Evolutionary conservation across 2,329 filamentous ascomycete genomes (phyloP).

Genomic region (Talaromyces sp.): DNA sequence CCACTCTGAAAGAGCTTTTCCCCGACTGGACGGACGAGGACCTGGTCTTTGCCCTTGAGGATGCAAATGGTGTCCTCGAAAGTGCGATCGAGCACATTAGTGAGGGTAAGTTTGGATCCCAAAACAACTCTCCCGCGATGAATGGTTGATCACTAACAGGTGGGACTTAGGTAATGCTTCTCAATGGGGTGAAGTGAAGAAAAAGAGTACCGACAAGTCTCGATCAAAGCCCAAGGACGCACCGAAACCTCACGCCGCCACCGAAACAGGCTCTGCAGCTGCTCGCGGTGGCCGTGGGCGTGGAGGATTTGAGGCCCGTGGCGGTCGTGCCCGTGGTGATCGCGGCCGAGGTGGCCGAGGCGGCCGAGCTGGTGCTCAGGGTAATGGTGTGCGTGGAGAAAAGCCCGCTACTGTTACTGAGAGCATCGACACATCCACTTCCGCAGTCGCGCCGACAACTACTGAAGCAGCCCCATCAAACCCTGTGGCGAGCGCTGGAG

Average conservation of each 20-base stretch:
- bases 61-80: slow-evolving; percentile 53
- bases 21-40: slow-evolving; percentile 94
- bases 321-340: slow-evolving; percentile 44
- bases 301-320: slow-evolving; percentile 43
- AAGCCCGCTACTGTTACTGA: slow-evolving; percentile 22
- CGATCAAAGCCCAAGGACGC: slow-evolving; percentile 45
- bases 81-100: slow-evolving; percentile 49
- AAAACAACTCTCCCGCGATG: neutral
- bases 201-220: slow-evolving; percentile 45
- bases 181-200: slow-evolving; percentile 51
- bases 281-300: slow-evolving; percentile 42
- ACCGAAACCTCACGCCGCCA: slow-evolving; percentile 36
- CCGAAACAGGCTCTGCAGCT: slow-evolving; percentile 30
- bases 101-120: slow-evolving; percentile 35
- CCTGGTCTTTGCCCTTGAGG: slow-evolving; percentile 85
- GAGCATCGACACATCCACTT: slow-evolving; percentile 9
- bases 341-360: slow-evolving; percentile 46
- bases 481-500: slow-evolving; percentile 19
- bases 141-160: neutral
- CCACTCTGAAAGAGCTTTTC: slow-evolving; percentile 86
- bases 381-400: slow-evolving; percentile 40
- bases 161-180: slow-evolving; percentile 42
- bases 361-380: slow-evolving; percentile 38
- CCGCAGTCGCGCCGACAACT: slow-evolving; percentile 18
- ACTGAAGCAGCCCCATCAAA: slow-evolving; percentile 19